Conservation (phyloP, 2,329 filamentous ascomycete species). For the Trichoderma citrinoviride region DNA sequence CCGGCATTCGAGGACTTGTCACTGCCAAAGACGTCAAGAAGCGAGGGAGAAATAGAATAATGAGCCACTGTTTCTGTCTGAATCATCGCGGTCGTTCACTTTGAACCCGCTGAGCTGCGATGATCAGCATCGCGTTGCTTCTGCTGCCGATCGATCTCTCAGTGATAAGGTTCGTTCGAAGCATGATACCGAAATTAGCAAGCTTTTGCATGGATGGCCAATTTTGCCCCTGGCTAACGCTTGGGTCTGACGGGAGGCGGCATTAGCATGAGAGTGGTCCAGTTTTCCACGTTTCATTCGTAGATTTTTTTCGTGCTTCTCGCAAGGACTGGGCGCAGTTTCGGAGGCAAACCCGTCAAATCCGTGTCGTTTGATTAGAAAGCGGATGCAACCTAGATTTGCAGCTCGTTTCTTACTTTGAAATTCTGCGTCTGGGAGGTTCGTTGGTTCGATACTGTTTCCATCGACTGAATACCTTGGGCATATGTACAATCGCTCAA, state of each 20-base stretch:
- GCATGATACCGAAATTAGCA: not conserved
- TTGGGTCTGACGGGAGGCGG: conserved; percentile 12
- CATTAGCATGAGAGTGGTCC: not conserved
- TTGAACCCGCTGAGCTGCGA: too few species aligned
- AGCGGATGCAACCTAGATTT: not conserved
- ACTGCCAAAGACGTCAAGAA: too few species aligned
- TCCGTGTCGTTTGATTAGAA: not conserved
- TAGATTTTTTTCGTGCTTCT: not conserved
- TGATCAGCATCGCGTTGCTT: too few species aligned
- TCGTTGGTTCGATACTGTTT: too few species aligned
- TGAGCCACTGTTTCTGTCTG: too few species aligned
- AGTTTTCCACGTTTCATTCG: not conserved
- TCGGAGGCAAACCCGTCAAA: not conserved
- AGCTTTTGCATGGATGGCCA: not conserved
- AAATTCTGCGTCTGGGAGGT: not conserved
- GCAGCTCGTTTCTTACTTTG: not conserved
- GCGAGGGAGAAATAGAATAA: too few species aligned
- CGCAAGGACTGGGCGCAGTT: not conserved
- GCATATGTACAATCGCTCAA: not conserved
- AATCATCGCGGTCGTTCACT: too few species aligned
- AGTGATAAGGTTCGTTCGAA: too few species aligned
- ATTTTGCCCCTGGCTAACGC: conserved; percentile 6
- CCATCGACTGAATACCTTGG: not conserved
- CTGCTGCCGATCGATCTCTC: too few species aligned
- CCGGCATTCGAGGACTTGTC: too few species aligned